Evolutionary conservation across 345 rosid genomes (phyloP).

Genomic region (Hirschfeldia incana): DNA sequence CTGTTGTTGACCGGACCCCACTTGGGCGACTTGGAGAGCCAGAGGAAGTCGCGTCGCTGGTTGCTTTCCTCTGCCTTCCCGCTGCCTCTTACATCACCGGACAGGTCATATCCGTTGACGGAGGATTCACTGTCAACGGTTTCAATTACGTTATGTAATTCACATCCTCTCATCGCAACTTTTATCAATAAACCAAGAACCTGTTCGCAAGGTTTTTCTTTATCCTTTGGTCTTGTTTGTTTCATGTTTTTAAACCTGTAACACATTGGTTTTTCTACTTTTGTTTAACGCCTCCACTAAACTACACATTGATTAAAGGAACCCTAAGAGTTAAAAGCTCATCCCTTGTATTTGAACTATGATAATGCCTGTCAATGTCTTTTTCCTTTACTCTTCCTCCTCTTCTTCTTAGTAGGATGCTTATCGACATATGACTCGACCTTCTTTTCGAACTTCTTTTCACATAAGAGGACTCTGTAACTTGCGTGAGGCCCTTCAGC

Average conservation of each 20-base stretch:
- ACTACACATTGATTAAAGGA: too few species aligned
- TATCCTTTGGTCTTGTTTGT: background rate
- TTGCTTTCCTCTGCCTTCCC: slow-evolving; percentile 77
- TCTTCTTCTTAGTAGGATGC: slow-evolving; percentile 21
- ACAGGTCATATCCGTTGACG: slow-evolving; percentile 37
- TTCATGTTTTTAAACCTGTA: too few species aligned
- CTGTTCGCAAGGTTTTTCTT: background rate
- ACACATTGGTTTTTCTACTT: background rate
- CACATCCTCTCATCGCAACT: background rate
- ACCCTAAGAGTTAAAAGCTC: too few species aligned
- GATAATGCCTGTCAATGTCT: slow-evolving; percentile 13
- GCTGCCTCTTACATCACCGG: slow-evolving; percentile 78
- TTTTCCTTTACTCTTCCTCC: slow-evolving; percentile 28
- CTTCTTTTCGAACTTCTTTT: slow-evolving; percentile 65
- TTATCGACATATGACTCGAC: slow-evolving; percentile 29
- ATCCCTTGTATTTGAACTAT: background rate
- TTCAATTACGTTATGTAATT: slow-evolving; percentile 20
- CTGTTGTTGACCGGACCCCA: slow-evolving; percentile 61
- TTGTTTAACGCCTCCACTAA: background rate
- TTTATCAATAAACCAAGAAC: slow-evolving; percentile 6
- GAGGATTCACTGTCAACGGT: slow-evolving; percentile 41
- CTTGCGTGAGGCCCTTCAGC: slow-evolving; percentile 98
- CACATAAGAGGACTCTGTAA: slow-evolving; percentile 74
- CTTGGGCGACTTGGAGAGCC: slow-evolving; percentile 77
- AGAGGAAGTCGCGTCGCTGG: slow-evolving; percentile 70